Evolutionary conservation across 1,284 basidiomycete species (phyloP), one percentile per base, ranked within the genome.

Genomic region (Microbotryum violaceum): DNA sequence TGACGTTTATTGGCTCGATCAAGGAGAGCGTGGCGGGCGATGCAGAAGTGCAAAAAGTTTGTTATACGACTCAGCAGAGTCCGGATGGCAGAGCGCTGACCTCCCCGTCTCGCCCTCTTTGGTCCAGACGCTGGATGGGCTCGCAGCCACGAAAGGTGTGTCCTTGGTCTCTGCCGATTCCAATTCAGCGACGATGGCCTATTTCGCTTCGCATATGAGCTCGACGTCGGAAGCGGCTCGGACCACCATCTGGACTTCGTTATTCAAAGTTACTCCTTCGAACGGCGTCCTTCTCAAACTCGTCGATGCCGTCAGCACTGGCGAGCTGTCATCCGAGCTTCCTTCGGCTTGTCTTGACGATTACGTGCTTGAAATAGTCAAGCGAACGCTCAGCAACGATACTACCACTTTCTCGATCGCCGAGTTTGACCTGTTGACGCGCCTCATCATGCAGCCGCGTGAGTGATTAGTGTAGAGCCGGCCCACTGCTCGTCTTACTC

Each of bases 341-440:
- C 63, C 64, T 3, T 57, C 46, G 4, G 68, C 64, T 0, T 47
- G 29, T 1, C 56, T 66, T 3, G 68, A 70, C 44, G 49, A 62
- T n/a, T 47, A 60, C 23, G 59, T 66, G 16, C 31, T 49, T 2
- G 33, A 56, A 12, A 31, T 65, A 6, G 68, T 66, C 1, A 4
- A 27, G 1, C 44, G 42, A 7, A 57, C 60, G 6, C 31, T 70
- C 3, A 50, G 58, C 3, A 50, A 49, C 14, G 31, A 48, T 3
- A 49, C 47, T 20, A n/a, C 44, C 0, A 23, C 25, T 3, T 37
- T 25, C 8, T 23, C 57, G 0, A 6, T n/a, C 0, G 60, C 50
- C 27, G 62, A 66, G 33, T 56, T 66, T 33, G 50, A 62, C 18
- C 54, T 66, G 10, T 47, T 68, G 4, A 58, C 48, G 3, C 55